phyloP scores from a whole-genome alignment of 192 early-diverging fungal species.

The Entophlyctis luteolus region DNA sequence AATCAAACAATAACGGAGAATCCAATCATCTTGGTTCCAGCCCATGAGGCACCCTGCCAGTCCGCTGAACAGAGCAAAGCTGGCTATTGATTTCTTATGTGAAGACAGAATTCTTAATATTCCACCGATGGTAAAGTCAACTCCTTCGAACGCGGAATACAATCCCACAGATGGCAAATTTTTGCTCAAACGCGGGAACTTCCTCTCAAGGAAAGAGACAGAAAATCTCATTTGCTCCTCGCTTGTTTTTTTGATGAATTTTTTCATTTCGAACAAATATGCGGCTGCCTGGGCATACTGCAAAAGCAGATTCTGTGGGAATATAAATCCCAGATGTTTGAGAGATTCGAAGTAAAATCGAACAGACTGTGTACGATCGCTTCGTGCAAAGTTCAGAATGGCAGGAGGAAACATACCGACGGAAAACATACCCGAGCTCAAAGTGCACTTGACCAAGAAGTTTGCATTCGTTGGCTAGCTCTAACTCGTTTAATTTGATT shows the following conservation, averaged over 20 bases:
- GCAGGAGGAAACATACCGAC: too few species aligned
- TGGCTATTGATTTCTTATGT: not conserved
- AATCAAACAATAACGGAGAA: slow-evolving; percentile 9
- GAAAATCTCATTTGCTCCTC: not conserved
- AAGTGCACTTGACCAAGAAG: slow-evolving; percentile 12
- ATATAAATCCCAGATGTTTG: not conserved
- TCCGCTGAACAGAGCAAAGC: not conserved
- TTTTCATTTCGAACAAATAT: not conserved
- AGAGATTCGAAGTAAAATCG: not conserved
- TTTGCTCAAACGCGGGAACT: not conserved
- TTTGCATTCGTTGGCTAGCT: slow-evolving; percentile 6
- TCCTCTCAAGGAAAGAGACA: not conserved
- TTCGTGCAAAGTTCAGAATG: not conserved
- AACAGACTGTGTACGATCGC: not conserved
- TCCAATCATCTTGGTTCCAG: slow-evolving; percentile 14
- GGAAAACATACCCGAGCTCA: slow-evolving; percentile 3
- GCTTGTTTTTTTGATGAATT: not conserved
- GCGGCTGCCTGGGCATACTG: not conserved
- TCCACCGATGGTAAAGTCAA: not conserved
- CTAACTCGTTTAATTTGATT: not conserved
- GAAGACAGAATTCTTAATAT: not conserved
- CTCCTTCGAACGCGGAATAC: not conserved
- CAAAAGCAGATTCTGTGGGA: not conserved
- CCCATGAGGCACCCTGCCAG: slow-evolving; percentile 3
- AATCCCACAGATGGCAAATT: not conserved